Evolutionary conservation across 192 early-diverging fungal genomes (phyloP), one percentile per base, ranked within the genome.

Genomic region (Coemansia sp.): DNA sequence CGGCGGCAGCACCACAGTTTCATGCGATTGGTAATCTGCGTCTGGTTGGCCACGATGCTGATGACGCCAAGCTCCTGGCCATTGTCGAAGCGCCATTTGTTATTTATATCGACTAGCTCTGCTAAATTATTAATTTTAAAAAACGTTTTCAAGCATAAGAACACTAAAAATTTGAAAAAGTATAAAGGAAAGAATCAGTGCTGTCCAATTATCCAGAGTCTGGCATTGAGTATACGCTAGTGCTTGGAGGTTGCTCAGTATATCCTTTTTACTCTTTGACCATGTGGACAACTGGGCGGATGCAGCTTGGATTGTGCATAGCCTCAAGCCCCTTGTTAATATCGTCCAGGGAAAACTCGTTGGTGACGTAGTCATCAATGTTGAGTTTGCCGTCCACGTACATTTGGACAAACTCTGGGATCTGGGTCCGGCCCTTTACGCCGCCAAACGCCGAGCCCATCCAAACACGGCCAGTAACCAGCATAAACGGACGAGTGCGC

Each of bases 361-460:
- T 88, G 29, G 94, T 97, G 68, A 95, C 85, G 70, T 91, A 94
- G 61, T 90, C 89, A 72, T 98, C 96, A 66, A 98, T 89, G 80
- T 96, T 93, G 21, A 98, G 81, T 75, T 89, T 84, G 39, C 90
- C 88, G 26, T 85, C 74, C 62, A 94, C 48, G 73, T 98, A 98
- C 72, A 93, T 85, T 63, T 94, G 77, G 27, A 98, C 94, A 61
- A 95, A 82, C 10, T 83, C 86, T 4, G 93, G 94, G 56, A 98
- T 82, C 71, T 98, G 92, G 0, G 91, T 83, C 57, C 94, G 85
- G 14, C 96, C 96, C 86, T 97, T 98, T 72, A 96, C 87, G 51
- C 96, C 96, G 67, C 96, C 96, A 81, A 97, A 98, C 6, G 96
- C 96, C 55, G 89, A 90, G 19, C 96, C 96, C 76, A 92, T 92